Conservation (phyloP, 2,329 filamentous ascomycete species). For the Talaromyces funiculosus region DNA sequence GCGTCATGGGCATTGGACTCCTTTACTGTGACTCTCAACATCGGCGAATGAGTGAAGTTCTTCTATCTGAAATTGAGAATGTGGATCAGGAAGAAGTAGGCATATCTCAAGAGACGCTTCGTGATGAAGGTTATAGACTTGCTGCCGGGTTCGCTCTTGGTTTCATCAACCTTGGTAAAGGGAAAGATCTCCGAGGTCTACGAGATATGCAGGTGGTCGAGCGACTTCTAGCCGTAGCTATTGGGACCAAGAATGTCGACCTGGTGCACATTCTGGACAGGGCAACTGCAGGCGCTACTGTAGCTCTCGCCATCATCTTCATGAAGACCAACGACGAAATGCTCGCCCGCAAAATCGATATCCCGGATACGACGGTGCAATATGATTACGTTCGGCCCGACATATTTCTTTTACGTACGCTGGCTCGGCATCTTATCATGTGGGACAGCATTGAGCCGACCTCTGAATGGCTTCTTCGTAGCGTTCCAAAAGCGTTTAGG, state of each 20-base stretch:
- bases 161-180: constrained; percentile 90
- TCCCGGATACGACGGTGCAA: constrained; percentile 82
- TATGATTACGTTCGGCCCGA: constrained; percentile 96
- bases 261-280: constrained; percentile 89
- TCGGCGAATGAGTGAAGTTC: constrained; percentile 96
- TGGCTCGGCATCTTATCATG: constrained; percentile 86
- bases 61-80: constrained; percentile 95
- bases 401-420: constrained; percentile 79
- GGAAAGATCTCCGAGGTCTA: constrained; percentile 77
- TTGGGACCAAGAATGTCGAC: constrained; percentile 83
- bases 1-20: constrained; percentile 93
- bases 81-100: constrained; percentile 70
- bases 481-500: constrained; percentile 66
- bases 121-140: constrained; percentile 93
- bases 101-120: constrained; percentile 65
- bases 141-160: constrained; percentile 91
- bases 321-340: constrained; percentile 92
- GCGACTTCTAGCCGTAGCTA: constrained; percentile 76
- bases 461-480: constrained; percentile 68
- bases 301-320: constrained; percentile 86
- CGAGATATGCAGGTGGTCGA: constrained; percentile 93
- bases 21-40: constrained; percentile 94
- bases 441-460: constrained; percentile 77
- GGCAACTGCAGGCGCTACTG: constrained; percentile 85
- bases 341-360: constrained; percentile 84